These are phyloP conservation scores for Lepidium aucheri DNA, from an alignment of 345 rosid genomes.

Conservation along the genomic window DNA sequence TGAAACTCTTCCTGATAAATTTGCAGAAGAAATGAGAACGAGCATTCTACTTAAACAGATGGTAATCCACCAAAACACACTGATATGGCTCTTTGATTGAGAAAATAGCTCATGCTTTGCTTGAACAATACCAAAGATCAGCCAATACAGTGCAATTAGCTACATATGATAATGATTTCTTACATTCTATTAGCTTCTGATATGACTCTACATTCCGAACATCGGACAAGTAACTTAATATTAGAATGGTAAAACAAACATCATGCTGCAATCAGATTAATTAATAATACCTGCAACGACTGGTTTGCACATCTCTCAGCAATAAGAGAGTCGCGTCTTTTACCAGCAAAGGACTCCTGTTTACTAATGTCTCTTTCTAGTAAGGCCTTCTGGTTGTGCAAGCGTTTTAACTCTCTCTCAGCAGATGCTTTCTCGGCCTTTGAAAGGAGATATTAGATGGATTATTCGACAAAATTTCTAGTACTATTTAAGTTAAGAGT, in stretches of 20 bases:
- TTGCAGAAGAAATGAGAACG: constrained; percentile 5
- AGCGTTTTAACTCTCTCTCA: constrained; percentile 66
- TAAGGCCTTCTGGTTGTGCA: constrained; percentile 68
- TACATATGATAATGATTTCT: background rate
- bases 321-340: constrained; percentile 56
- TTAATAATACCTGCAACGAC: constrained; percentile 26
- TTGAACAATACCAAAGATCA: background rate
- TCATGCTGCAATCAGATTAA: background rate
- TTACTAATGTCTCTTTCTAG: constrained; percentile 80
- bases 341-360: constrained; percentile 74
- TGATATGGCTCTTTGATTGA: background rate
- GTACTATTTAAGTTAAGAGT: background rate
- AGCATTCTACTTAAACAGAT: background rate
- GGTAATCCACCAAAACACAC: constrained; percentile 4
- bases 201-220: background rate
- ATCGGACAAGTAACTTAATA: background rate
- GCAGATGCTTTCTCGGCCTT: constrained; percentile 86
- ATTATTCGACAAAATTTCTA: background rate
- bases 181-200: background rate
- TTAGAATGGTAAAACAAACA: background rate
- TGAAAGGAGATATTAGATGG: constrained; percentile 6
- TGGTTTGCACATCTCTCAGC: constrained; percentile 42
- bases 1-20: constrained; percentile 61
- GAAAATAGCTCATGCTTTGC: constrained; percentile 5
- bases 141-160: background rate